phyloP scores from a whole-genome alignment of 345 rosid genomes.

The Citrus australasica region DNA sequence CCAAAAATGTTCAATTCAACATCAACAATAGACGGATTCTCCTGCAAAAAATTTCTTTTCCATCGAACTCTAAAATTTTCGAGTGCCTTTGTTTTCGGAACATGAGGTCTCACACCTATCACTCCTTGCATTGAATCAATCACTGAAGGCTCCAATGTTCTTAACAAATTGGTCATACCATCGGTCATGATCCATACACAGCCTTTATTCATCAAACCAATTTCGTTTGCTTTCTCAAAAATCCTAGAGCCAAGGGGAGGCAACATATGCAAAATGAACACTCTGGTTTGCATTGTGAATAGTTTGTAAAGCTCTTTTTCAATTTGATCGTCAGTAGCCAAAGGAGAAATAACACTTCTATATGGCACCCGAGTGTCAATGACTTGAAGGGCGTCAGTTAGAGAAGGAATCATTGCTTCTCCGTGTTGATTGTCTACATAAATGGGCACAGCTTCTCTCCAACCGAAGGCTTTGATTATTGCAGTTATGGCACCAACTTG shows the following conservation, averaged over 20 bases:
- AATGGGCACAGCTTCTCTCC: constrained; percentile 56
- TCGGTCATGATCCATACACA: constrained; percentile 50
- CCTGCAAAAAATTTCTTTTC: constrained; percentile 22
- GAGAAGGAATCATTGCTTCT: constrained; percentile 40
- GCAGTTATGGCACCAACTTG: constrained; percentile 42
- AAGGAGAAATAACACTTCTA: constrained; percentile 35
- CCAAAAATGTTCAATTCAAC: constrained; percentile 31
- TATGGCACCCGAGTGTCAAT: constrained; percentile 40
- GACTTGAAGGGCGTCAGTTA: constrained; percentile 43
- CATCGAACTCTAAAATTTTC: constrained; percentile 26
- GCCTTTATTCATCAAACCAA: constrained; percentile 51
- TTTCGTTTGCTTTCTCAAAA: constrained; percentile 39
- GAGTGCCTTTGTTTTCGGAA: constrained; percentile 18
- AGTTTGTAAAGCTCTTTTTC: constrained; percentile 43
- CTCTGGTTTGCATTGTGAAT: constrained; percentile 49
- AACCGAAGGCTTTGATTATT: constrained; percentile 38
- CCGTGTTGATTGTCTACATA: constrained; percentile 44
- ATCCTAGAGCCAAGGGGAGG: constrained; percentile 29
- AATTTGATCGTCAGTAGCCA: constrained; percentile 43
- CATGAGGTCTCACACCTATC: constrained; percentile 32
- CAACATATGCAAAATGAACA: constrained; percentile 47
- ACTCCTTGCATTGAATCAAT: constrained; percentile 43
- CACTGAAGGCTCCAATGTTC: neutral
- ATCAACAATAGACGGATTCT: constrained; percentile 14
- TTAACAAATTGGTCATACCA: constrained; percentile 22